A percentile compares a stretch with the other conserved stretches of the same genome.
Evolutionary conservation across 192 early-diverging fungal genomes (phyloP).

Genomic region (Dissophora globulifera): DNA sequence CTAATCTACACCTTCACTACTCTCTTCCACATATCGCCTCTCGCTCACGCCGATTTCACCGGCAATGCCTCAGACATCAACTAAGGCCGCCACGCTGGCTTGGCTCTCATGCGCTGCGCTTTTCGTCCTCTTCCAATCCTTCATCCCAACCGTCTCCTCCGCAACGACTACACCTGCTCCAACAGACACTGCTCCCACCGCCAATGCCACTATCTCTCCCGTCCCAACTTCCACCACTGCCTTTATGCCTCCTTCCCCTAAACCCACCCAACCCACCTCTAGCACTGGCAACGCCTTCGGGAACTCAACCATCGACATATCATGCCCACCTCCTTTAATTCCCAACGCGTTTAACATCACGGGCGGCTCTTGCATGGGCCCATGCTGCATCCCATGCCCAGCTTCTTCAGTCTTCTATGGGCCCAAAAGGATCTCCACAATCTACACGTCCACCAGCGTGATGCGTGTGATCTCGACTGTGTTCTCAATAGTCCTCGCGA

Average conservation of each 20-base stretch:
- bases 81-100: too few species aligned
- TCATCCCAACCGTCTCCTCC: not conserved
- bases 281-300: not conserved
- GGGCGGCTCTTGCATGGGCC: constrained; percentile 8
- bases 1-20: too few species aligned
- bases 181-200: not conserved
- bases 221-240: not conserved
- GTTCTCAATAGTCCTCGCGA: not conserved
- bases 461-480: constrained; percentile 10
- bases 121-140: not conserved
- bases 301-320: not conserved
- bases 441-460: constrained; percentile 28
- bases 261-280: not conserved
- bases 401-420: constrained; percentile 31
- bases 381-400: constrained; percentile 39
- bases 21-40: too few species aligned
- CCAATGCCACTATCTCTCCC: not conserved
- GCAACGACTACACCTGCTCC: not conserved
- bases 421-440: constrained; percentile 11
- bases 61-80: too few species aligned
- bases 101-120: too few species aligned
- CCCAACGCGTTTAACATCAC: constrained; percentile 10
- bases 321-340: constrained; percentile 30
- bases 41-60: too few species aligned
- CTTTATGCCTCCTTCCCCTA: not conserved